These are phyloP conservation scores for Rhizophagus prolifer DNA, from an alignment of 192 early-diverging fungal species.

Conservation along the genomic window DNA sequence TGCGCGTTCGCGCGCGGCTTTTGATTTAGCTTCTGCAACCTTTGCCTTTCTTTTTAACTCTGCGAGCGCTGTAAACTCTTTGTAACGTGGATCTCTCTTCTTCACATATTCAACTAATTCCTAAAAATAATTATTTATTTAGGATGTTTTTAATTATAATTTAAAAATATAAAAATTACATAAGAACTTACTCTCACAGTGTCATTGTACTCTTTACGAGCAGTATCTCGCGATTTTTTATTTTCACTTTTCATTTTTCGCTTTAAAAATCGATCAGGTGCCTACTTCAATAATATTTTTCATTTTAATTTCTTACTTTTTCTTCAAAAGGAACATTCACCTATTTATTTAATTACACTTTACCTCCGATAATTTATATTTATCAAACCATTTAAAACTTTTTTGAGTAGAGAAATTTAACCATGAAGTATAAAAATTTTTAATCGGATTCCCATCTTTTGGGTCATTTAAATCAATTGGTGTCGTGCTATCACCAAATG, in stretches of 20 bases:
- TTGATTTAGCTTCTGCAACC: conserved; percentile 60
- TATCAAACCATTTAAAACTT: conserved; percentile 93
- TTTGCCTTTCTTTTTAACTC: conserved; percentile 53
- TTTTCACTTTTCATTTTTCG: conserved; percentile 93
- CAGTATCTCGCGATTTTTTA: conserved; percentile 74
- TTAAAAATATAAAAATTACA: neutral
- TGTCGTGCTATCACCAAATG: conserved; percentile 73
- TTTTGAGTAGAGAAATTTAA: conserved; percentile 78
- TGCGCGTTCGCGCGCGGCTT: conserved; percentile 57
- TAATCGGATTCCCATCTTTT: conserved; percentile 43
- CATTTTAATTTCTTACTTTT: neutral
- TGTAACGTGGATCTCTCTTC: conserved; percentile 90
- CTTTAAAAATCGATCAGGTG: conserved; percentile 76
- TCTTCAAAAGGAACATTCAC: neutral
- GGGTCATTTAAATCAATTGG: conserved; percentile 62
- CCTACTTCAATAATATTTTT: conserved; percentile 30
- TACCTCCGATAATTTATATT: conserved; percentile 75
- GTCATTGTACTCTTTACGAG: conserved; percentile 72
- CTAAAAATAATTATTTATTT: conserved; percentile 35
- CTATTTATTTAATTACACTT: neutral
- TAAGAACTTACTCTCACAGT: conserved; percentile 55
- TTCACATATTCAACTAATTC: conserved; percentile 74
- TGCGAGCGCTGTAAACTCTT: conserved; percentile 60
- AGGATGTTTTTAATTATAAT: neutral
- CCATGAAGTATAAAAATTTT: conserved; percentile 82